Evolutionary conservation across 345 rosid species (phyloP).

Genomic region (Crucihimalaya himalaica): DNA sequence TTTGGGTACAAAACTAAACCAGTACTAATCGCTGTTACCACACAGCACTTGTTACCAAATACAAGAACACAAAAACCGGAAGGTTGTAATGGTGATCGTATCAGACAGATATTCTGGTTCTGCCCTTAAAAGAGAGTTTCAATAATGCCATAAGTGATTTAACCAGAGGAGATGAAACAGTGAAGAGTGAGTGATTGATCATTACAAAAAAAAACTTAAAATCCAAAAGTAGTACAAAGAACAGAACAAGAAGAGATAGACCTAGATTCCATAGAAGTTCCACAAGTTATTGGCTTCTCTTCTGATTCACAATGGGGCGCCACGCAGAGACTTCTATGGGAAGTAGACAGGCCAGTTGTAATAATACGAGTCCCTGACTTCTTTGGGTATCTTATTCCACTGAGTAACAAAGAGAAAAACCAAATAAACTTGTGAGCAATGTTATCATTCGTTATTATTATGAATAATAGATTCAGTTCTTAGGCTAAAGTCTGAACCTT

Average conservation of each 20-base stretch:
- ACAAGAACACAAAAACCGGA: not conserved
- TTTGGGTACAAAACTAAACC: not conserved
- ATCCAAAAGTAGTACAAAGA: conserved; percentile 22
- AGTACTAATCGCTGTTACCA: not conserved
- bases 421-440: conserved; percentile 16
- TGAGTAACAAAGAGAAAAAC: conserved; percentile 42
- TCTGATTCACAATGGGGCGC: not conserved
- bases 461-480: not conserved
- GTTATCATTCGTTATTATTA: not conserved
- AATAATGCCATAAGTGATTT: conserved; percentile 11
- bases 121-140: not conserved
- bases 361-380: conserved; percentile 70
- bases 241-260: conserved; percentile 6
- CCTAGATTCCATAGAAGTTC: not conserved
- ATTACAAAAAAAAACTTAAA: not conserved
- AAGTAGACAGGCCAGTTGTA: conserved; percentile 86
- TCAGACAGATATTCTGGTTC: conserved; percentile 5
- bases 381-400: conserved; percentile 89
- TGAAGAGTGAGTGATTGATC: conserved; percentile 2
- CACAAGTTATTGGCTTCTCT: conserved; percentile 5
- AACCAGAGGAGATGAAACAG: conserved; percentile 7
- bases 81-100: not conserved
- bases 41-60: not conserved
- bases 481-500: conserved; percentile 46
- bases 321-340: conserved; percentile 45